Conservation (phyloP, 371 early-diverging fungal species). For the Circinella umbellata region DNA sequence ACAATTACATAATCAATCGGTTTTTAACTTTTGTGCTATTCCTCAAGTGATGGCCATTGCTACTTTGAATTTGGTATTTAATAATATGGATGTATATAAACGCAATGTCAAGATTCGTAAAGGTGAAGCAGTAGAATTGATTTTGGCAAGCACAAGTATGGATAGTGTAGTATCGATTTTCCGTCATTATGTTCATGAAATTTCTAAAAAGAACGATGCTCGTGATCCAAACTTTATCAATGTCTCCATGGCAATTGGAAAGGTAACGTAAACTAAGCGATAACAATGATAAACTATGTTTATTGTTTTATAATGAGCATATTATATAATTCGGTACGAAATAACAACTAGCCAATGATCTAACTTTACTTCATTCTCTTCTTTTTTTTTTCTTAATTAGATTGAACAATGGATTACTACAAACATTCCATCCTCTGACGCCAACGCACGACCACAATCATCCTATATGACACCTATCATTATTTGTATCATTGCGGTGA, state of each 20-base stretch:
- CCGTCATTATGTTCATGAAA: slow-evolving; percentile 64
- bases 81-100: slow-evolving; percentile 81
- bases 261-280: slow-evolving; percentile 27
- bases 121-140: slow-evolving; percentile 88
- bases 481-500: slow-evolving; percentile 36
- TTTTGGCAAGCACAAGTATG: slow-evolving; percentile 59
- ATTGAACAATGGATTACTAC: slow-evolving; percentile 54
- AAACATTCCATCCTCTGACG: slow-evolving; percentile 13
- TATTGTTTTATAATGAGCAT: no score
- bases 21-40: slow-evolving; percentile 96
- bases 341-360: no score
- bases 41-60: slow-evolving; percentile 99
- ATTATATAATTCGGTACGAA: no score
- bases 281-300: no score
- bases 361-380: no score
- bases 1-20: slow-evolving; percentile 73
- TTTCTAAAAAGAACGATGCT: slow-evolving; percentile 71
- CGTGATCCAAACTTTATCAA: slow-evolving; percentile 73
- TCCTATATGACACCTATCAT: slow-evolving; percentile 30
- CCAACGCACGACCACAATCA: not conserved
- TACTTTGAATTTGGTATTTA: slow-evolving; percentile 85
- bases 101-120: slow-evolving; percentile 93
- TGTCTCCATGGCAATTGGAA: slow-evolving; percentile 65
- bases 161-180: slow-evolving; percentile 70
- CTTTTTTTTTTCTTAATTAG: slow-evolving; percentile 13